These are phyloP conservation scores for Phytomonas francai DNA, from an alignment of 208 protist genomes.

Conservation along the genomic window DNA sequence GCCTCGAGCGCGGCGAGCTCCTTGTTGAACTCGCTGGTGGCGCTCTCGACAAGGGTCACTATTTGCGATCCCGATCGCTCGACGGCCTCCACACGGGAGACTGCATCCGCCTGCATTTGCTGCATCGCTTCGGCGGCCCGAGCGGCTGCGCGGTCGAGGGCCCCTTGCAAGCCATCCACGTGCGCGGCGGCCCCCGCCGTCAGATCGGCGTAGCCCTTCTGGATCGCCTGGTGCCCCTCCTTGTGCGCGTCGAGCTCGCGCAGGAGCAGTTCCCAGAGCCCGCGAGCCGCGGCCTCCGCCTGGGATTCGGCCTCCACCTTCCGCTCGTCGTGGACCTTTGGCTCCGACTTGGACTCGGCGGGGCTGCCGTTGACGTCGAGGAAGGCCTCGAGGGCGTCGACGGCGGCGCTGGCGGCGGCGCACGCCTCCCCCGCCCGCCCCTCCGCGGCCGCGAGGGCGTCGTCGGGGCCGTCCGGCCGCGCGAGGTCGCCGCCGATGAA, in stretches of 20 bases:
- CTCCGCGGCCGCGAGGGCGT: not conserved
- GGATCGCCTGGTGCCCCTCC: slow-evolving; percentile 16
- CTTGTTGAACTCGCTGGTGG: slow-evolving; percentile 21
- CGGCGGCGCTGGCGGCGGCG: not conserved
- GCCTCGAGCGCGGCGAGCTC: slow-evolving; percentile 23
- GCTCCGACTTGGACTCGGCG: not conserved
- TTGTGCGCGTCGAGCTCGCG: slow-evolving; percentile 38
- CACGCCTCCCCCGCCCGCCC: not conserved
- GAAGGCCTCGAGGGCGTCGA: not conserved
- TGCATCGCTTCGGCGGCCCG: slow-evolving; percentile 15
- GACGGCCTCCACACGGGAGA: slow-evolving; percentile 27
- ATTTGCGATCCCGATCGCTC: slow-evolving; percentile 18
- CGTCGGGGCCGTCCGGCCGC: no score
- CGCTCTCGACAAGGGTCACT: slow-evolving; percentile 17
- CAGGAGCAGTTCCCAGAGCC: slow-evolving; percentile 55
- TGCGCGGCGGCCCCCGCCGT: slow-evolving; percentile 6
- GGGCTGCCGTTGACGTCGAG: not conserved
- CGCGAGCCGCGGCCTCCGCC: slow-evolving; percentile 19
- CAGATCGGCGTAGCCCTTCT: slow-evolving; percentile 13
- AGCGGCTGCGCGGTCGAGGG: slow-evolving; percentile 10
- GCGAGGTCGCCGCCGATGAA: slow-evolving; percentile 6
- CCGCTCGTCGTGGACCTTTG: slow-evolving; percentile 7
- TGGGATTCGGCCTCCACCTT: slow-evolving; percentile 9
- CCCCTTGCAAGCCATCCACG: not conserved
- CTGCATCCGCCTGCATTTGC: slow-evolving; percentile 28